Evolutionary conservation across 495 filamentous ascomycete species (phyloP).

Genomic region (Penicillium egyptiacum): DNA sequence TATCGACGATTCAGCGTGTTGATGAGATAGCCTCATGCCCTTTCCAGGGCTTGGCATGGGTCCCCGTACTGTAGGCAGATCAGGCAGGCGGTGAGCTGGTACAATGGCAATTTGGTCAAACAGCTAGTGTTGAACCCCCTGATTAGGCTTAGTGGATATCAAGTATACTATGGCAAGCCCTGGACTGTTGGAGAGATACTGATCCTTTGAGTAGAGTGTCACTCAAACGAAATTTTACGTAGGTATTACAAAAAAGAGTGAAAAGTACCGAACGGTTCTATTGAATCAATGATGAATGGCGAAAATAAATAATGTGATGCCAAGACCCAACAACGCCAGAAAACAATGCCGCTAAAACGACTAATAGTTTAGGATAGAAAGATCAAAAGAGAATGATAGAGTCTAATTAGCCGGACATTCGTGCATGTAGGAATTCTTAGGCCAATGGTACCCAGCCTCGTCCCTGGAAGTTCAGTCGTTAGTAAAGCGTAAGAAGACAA

Average conservation of each 20-base stretch:
- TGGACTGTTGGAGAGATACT: too few relatives aligned
- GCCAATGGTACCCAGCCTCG: conserved; percentile 47
- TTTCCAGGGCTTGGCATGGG: conserved; percentile 8
- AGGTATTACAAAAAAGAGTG: not conserved
- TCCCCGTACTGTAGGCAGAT: not conserved
- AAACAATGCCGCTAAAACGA: conserved; percentile 41
- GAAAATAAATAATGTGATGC: conserved; percentile 10
- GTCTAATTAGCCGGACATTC: conserved; percentile 32
- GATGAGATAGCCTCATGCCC: not conserved
- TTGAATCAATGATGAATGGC: conserved; percentile 8
- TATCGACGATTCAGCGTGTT: not conserved
- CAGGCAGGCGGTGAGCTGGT: not conserved
- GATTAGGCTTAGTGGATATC: not conserved
- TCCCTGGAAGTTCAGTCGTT: conserved; percentile 24
- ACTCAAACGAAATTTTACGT: not conserved
- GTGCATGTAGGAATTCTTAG: conserved; percentile 51
- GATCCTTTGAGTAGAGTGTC: too few relatives aligned
- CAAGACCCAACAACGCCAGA: conserved; percentile 31
- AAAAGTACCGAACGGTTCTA: conserved; percentile 5
- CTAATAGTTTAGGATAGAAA: conserved; percentile 11
- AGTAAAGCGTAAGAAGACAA: conserved; percentile 4
- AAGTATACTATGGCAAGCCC: not conserved
- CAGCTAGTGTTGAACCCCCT: not conserved
- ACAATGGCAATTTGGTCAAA: not conserved
- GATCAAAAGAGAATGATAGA: conserved; percentile 6